Conservation (phyloP, 2,329 filamentous ascomycete species). For the Waltergamsia citrina region DNA sequence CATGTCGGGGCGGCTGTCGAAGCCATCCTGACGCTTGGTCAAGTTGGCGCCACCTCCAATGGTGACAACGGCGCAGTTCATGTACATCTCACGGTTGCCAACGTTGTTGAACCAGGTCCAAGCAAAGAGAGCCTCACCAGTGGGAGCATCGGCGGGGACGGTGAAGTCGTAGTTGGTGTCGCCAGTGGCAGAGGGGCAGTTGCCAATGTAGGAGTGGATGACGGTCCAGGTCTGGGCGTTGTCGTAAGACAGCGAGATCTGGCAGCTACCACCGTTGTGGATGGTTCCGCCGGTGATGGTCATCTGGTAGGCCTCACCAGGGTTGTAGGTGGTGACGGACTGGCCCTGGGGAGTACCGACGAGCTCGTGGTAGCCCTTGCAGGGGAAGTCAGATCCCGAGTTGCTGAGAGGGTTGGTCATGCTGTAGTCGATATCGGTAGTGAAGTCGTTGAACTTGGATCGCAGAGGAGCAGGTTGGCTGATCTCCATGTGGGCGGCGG, state of each 20-base stretch:
- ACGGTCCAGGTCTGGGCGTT: slow-evolving; percentile 61
- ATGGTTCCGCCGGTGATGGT: slow-evolving; percentile 51
- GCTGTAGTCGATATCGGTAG: slow-evolving; percentile 53
- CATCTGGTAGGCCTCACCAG: slow-evolving; percentile 55
- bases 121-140: slow-evolving; percentile 53
- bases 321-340: slow-evolving; percentile 49
- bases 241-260: slow-evolving; percentile 67
- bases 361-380: slow-evolving; percentile 54
- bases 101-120: slow-evolving; percentile 74
- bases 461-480: slow-evolving; percentile 39
- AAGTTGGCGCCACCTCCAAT: slow-evolving; percentile 30
- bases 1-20: slow-evolving; percentile 52
- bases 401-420: slow-evolving; percentile 58
- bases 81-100: slow-evolving; percentile 79
- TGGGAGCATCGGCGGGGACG: slow-evolving; percentile 54
- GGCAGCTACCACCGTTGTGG: slow-evolving; percentile 67
- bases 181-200: slow-evolving; percentile 32
- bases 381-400: slow-evolving; percentile 58
- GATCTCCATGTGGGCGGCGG: slow-evolving; percentile 49
- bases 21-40: slow-evolving; percentile 20
- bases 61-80: slow-evolving; percentile 69
- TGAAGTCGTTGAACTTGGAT: slow-evolving; percentile 41
- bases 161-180: slow-evolving; percentile 52
- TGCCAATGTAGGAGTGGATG: slow-evolving; percentile 46
- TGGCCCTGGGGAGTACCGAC: slow-evolving; percentile 38